Conservation (phyloP, 2,329 filamentous ascomycete genomes). For the Fusarium ramigenum region DNA sequence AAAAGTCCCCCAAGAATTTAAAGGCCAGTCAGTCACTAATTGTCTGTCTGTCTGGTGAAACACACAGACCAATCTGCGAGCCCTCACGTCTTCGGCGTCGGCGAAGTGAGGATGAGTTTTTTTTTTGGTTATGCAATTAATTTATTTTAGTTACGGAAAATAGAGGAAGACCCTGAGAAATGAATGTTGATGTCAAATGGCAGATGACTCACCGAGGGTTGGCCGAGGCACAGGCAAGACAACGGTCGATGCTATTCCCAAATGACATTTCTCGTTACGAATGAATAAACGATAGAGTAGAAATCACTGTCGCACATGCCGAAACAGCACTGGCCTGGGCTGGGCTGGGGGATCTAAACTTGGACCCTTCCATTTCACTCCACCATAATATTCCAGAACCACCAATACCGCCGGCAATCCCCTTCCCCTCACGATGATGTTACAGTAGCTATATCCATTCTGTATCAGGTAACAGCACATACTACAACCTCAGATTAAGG, state of each 20-base stretch:
- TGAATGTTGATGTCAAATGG: background rate
- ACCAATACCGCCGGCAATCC: constrained; percentile 22
- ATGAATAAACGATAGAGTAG: background rate
- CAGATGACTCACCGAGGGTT: constrained; percentile 12
- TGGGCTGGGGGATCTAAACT: background rate
- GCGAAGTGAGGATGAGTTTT: constrained; percentile 36
- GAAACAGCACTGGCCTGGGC: background rate
- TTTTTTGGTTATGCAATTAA: constrained; percentile 3
- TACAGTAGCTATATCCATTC: background rate
- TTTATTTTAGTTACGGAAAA: background rate
- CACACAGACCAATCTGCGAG: constrained; percentile 43
- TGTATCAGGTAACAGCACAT: constrained; percentile 34
- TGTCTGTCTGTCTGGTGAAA: constrained; percentile 17
- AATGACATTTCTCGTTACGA: background rate
- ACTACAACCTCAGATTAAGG: constrained; percentile 8
- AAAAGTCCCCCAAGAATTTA: constrained; percentile 7
- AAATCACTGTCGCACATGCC: background rate
- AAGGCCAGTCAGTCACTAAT: background rate
- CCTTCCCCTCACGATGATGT: constrained; percentile 18
- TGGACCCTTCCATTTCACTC: background rate
- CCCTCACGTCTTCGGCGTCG: constrained; percentile 39
- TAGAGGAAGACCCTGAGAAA: constrained; percentile 13
- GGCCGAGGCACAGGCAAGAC: constrained; percentile 2
- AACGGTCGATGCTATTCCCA: constrained; percentile 14
- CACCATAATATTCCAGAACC: constrained; percentile 3